A percentile compares a stretch with the other conserved stretches of the same genome.
Evolutionary conservation across 345 rosid genomes (phyloP).

Genomic region (Citrus inodora): DNA sequence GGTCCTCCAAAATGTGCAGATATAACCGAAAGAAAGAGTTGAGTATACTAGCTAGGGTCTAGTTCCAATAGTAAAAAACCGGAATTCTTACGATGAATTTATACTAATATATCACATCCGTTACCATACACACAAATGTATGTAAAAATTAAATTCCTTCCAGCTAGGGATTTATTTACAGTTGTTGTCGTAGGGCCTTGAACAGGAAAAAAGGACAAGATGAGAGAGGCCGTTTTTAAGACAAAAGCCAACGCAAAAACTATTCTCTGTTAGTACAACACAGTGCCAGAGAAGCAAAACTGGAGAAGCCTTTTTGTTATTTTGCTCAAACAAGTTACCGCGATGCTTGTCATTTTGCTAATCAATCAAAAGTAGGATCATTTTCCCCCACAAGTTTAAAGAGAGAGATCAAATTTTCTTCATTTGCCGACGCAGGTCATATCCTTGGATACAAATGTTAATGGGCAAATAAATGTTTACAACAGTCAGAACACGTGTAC

Average conservation of each 20-base stretch:
- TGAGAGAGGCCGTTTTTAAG: not conserved
- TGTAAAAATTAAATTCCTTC: too few relatives aligned
- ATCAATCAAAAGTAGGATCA: too few relatives aligned
- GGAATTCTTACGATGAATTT: too few relatives aligned
- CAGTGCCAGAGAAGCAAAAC: not conserved
- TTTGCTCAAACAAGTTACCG: not conserved
- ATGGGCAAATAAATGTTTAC: not conserved
- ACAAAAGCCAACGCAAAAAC: not conserved
- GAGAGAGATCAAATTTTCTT: not conserved
- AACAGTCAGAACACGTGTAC: not conserved
- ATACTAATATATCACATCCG: too few relatives aligned
- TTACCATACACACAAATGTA: too few relatives aligned
- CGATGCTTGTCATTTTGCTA: not conserved
- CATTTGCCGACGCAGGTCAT: not conserved
- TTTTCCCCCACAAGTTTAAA: not conserved
- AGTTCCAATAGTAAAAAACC: too few relatives aligned
- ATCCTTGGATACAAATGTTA: not conserved
- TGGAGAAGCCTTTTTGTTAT: not conserved
- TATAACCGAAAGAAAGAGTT: too few relatives aligned
- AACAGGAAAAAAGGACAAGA: not conserved
- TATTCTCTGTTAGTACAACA: not conserved
- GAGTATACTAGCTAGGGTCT: too few relatives aligned
- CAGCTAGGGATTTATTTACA: not conserved
- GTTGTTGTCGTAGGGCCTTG: not conserved
- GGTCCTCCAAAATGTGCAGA: too few relatives aligned